Evolutionary conservation across 306 rosid species (phyloP), one percentile per base, ranked within the genome.

Genomic region (Vicia sativa): DNA sequence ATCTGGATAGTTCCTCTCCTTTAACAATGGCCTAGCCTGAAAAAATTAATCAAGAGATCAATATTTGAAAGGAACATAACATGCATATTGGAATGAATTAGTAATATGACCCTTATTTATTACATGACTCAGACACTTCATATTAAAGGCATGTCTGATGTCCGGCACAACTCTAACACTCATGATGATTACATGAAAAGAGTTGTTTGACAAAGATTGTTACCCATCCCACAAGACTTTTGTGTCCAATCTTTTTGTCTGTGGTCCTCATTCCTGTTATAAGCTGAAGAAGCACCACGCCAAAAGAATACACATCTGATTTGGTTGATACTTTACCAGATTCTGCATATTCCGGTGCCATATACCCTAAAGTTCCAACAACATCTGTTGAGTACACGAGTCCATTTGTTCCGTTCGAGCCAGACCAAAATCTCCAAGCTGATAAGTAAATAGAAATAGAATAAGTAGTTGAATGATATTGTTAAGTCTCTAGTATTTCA

Each of bases 221-320:
- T 77, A 88, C 97, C 97, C 97, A 91, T 77, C 84, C 95, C 38
- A 91, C 97, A 46, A 91, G 92, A 78, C 89, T 88, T 72, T 69
- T 83, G 6, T 78, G 84, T 65, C 69, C 89, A 57, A 80, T 84
- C 53, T 83, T 79, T 82, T 80, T 84, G 74, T 91, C 95, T 11
- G 78, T 78, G 7, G 90, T 84, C 56, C 81, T 86, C 67, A 77
- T 75, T 75, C 97, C 95, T 21, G 95, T 83, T 67, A 91, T 84
- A 3, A 91, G 80, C 81, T 91, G 91, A 48, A 88, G 76, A 19
- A 91, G 81, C 74, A 86, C 86, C 54, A 88, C 86, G 3, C 97
- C 97, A 68, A 84, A 86, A 59, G 97, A 85, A 70, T 86, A 91
- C 49, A 88, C 97, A 56, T 91, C 97, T 15, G 89, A 84, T 78